These are phyloP conservation scores for Sanghuangporus weigelae DNA, from an alignment of 1,284 basidiomycete species.

Conservation along the genomic window DNA sequence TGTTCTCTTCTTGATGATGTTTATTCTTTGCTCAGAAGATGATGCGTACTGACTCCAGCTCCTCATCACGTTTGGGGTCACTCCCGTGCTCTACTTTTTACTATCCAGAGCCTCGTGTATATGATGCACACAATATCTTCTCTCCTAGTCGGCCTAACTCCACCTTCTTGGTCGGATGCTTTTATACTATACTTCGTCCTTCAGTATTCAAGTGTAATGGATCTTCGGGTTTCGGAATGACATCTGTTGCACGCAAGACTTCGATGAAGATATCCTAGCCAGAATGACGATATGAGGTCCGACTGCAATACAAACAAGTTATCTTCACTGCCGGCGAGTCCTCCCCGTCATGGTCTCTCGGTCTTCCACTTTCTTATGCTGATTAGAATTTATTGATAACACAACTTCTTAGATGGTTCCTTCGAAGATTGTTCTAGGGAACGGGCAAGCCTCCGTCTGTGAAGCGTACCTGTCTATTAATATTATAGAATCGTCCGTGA, in stretches of 20 bases:
- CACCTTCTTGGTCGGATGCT: background rate
- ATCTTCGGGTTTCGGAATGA: background rate
- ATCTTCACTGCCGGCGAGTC: too few species aligned
- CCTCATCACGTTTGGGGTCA: conserved; percentile 3
- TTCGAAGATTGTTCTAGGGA: too few species aligned
- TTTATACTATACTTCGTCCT: background rate
- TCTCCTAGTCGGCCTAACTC: background rate
- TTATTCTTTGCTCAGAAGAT: background rate
- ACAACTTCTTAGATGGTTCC: too few species aligned
- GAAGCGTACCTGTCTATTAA: too few species aligned
- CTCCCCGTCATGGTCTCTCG: too few species aligned
- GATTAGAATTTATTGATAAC: too few species aligned
- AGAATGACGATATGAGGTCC: background rate
- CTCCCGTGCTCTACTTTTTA: background rate
- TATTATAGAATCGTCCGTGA: too few species aligned
- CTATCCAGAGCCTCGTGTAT: background rate
- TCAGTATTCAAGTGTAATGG: background rate
- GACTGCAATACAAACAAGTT: too few species aligned
- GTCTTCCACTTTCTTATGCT: too few species aligned
- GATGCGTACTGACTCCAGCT: background rate
- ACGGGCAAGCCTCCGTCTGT: too few species aligned
- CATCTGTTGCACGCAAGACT: background rate
- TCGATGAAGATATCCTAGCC: background rate
- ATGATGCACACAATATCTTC: background rate
- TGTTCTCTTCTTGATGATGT: background rate